Evolutionary conservation across 139 green algal genomes (phyloP).

Genomic region (Chlamydomonas incerta): DNA sequence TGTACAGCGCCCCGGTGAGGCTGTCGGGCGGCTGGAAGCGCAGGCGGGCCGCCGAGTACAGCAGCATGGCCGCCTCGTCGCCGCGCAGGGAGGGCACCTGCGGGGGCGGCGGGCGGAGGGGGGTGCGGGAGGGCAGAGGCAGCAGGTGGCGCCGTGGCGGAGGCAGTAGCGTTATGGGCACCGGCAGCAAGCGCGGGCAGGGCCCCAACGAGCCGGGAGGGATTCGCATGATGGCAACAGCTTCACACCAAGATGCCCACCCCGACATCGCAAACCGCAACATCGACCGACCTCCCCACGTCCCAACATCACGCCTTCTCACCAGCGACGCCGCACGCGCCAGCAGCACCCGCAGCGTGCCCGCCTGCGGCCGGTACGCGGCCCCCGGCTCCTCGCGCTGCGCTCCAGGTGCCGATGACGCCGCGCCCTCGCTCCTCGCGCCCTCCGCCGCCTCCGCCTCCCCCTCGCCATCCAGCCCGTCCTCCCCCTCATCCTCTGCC

Average conservation of each 20-base stretch:
- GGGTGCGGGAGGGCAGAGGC: too few species aligned
- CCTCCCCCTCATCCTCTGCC: not conserved
- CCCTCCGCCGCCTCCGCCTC: not conserved
- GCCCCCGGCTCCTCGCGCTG: too few species aligned
- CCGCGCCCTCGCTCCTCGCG: too few species aligned
- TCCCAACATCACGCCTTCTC: too few species aligned
- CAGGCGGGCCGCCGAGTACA: conserved; percentile 17
- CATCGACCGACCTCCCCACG: too few species aligned
- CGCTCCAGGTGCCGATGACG: too few species aligned
- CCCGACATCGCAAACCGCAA: too few species aligned
- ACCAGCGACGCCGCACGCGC: not conserved
- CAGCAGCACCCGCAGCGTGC: conserved; percentile 8
- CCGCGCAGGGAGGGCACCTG: not conserved
- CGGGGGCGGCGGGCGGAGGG: not conserved
- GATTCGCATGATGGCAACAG: too few species aligned
- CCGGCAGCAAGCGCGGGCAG: not conserved
- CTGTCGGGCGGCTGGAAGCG: not conserved
- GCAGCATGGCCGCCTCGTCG: not conserved
- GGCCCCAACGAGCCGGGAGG: not conserved
- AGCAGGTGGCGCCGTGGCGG: not conserved
- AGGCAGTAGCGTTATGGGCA: not conserved
- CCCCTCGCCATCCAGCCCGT: not conserved
- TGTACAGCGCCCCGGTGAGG: not conserved
- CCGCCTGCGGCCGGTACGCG: not conserved
- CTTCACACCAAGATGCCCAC: too few species aligned